Evolutionary conservation across 148 eudicot species (phyloP).

Genomic region (Gaultheria prostrata): DNA sequence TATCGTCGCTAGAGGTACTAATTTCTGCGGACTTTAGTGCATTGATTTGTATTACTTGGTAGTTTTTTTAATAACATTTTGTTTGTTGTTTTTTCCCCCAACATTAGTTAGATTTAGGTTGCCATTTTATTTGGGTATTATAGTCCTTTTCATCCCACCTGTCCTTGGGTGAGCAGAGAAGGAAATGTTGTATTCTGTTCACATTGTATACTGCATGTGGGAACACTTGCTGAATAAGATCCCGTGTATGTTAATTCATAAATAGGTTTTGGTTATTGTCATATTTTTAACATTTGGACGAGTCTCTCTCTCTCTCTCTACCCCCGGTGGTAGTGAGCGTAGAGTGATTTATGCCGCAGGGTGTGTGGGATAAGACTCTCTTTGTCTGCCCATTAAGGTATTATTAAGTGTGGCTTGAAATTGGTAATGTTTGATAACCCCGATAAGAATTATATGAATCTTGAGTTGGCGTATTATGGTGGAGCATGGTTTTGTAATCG

Average conservation of each 20-base stretch:
- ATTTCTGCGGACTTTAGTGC: background rate
- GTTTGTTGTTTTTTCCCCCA: too few species aligned
- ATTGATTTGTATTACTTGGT: background rate
- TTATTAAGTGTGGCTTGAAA: background rate
- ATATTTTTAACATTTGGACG: background rate
- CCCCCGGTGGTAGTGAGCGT: too few species aligned
- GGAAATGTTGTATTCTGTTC: slow-evolving; percentile 8
- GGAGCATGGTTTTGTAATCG: background rate
- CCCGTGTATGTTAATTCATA: background rate
- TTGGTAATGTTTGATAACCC: background rate
- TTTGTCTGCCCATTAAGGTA: background rate
- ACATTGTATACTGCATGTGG: background rate
- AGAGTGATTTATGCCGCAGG: background rate
- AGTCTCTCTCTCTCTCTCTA: background rate
- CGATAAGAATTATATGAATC: background rate
- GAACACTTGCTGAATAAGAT: background rate
- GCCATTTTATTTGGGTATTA: slow-evolving; percentile 1
- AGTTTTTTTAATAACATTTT: background rate
- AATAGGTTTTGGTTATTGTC: background rate
- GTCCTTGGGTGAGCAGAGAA: background rate
- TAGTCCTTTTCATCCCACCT: background rate
- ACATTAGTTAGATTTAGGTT: background rate
- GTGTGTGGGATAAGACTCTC: background rate
- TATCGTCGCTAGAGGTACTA: slow-evolving; percentile 33
- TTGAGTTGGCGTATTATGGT: background rate